A percentile compares a stretch with the other conserved stretches of the same genome.
Evolutionary conservation across 2,329 filamentous ascomycete species (phyloP).

Genomic region (Elsinoe batatas): DNA sequence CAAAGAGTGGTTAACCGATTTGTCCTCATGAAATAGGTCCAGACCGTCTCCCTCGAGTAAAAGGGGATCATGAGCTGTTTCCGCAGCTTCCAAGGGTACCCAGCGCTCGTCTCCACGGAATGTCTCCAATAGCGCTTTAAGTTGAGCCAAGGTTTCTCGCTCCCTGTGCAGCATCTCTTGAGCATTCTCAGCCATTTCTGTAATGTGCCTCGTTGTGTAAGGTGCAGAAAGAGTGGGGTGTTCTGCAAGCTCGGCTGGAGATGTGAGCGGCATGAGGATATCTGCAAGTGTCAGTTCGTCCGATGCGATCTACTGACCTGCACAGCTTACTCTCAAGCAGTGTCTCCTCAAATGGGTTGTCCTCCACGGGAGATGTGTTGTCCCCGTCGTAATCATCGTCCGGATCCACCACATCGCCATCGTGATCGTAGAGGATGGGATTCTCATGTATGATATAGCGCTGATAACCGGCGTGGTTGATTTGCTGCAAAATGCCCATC

Average conservation of each 20-base stretch:
- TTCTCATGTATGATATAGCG: conserved; percentile 67
- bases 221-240: conserved; percentile 67
- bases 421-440: conserved; percentile 62
- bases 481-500: conserved; percentile 39
- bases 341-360: conserved; percentile 65
- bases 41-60: conserved; percentile 19
- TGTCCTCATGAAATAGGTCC: conserved; percentile 3
- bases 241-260: conserved; percentile 61
- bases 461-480: conserved; percentile 64
- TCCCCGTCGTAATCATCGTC: conserved; percentile 65
- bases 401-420: conserved; percentile 45
- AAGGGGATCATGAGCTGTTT: conserved; percentile 40
- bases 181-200: conserved; percentile 59
- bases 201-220: conserved; percentile 64
- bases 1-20: background rate
- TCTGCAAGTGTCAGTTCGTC: conserved; percentile 37
- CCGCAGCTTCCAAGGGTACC: conserved; percentile 46
- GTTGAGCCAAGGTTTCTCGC: conserved; percentile 60
- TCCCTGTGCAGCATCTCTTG: conserved; percentile 65
- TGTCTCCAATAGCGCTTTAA: conserved; percentile 62
- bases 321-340: conserved; percentile 54
- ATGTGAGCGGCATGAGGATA: conserved; percentile 64
- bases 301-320: background rate
- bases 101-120: conserved; percentile 66
- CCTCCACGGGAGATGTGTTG: conserved; percentile 52